These are phyloP conservation scores for Eucalyptus cloeziana DNA, from an alignment of 345 rosid species.

Conservation along the genomic window DNA sequence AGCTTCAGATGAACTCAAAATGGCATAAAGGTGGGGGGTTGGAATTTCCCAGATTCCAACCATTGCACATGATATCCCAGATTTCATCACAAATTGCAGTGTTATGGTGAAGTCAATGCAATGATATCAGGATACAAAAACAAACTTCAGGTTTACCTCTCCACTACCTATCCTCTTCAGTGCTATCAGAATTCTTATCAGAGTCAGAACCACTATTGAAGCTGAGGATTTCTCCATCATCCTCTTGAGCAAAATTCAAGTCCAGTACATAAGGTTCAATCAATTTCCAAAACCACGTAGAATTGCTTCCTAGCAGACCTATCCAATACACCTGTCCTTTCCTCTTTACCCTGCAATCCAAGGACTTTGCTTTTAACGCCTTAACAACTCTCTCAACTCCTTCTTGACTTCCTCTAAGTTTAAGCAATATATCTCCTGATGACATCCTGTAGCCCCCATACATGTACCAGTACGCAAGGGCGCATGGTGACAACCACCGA, in stretches of 20 bases:
- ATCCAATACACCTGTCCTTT: slow-evolving; percentile 71
- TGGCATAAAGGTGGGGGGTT: neutral
- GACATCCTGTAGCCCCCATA: slow-evolving; percentile 54
- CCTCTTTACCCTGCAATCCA: slow-evolving; percentile 66
- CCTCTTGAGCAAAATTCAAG: slow-evolving; percentile 21
- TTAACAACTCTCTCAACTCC: slow-evolving; percentile 48
- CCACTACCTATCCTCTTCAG: neutral
- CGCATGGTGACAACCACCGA: slow-evolving; percentile 67
- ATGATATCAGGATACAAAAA: neutral
- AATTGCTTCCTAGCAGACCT: slow-evolving; percentile 57
- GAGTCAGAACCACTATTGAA: slow-evolving; percentile 22
- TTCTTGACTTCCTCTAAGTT: slow-evolving; percentile 49
- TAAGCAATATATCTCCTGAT: slow-evolving; percentile 51
- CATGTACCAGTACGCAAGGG: slow-evolving; percentile 85
- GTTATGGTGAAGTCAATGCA: neutral
- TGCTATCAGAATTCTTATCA: slow-evolving; percentile 8
- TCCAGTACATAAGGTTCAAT: slow-evolving; percentile 53
- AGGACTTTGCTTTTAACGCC: slow-evolving; percentile 41
- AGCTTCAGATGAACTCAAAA: neutral
- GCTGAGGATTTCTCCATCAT: slow-evolving; percentile 22
- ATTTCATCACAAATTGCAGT: neutral
- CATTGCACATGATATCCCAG: neutral
- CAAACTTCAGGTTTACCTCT: neutral
- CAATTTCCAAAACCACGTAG: slow-evolving; percentile 55
- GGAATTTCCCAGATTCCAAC: neutral